A percentile compares a stretch with the other conserved stretches of the same genome.
These are phyloP conservation scores for Schizothecium vesticola DNA, from an alignment of 495 filamentous ascomycete genomes.

Conservation along the genomic window DNA sequence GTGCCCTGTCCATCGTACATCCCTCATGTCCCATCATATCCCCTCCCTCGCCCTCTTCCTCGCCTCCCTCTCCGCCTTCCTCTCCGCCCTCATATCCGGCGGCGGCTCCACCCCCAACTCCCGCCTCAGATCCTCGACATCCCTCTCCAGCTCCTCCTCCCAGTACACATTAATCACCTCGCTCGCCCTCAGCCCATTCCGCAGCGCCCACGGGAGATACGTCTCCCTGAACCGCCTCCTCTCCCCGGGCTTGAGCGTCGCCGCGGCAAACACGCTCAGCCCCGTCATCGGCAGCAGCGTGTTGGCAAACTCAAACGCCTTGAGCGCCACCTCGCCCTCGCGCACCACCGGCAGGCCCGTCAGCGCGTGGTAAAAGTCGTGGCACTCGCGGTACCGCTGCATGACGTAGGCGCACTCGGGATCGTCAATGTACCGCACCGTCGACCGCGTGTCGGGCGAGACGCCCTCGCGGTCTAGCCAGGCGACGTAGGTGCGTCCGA, in stretches of 20 bases:
- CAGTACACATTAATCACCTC: slow-evolving; percentile 97
- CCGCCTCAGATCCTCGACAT: slow-evolving; percentile 68
- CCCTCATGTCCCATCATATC: background rate
- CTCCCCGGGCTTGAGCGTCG: slow-evolving; percentile 72
- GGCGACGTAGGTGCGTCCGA: slow-evolving; percentile 76
- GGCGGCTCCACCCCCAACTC: slow-evolving; percentile 81
- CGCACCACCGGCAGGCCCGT: slow-evolving; percentile 86
- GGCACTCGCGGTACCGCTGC: slow-evolving; percentile 95
- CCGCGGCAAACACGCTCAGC: slow-evolving; percentile 56
- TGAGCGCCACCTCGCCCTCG: slow-evolving; percentile 91
- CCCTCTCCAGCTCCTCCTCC: slow-evolving; percentile 88
- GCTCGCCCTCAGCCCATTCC: slow-evolving; percentile 67
- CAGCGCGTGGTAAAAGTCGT: slow-evolving; percentile 97
- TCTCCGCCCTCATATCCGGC: slow-evolving; percentile 78
- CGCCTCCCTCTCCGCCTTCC: slow-evolving; percentile 63
- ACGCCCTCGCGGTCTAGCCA: slow-evolving; percentile 95
- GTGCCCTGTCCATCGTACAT: background rate
- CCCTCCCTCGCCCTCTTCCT: slow-evolving; percentile 50
- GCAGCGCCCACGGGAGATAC: slow-evolving; percentile 87
- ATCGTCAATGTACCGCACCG: slow-evolving; percentile 86
- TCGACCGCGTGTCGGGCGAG: slow-evolving; percentile 76
- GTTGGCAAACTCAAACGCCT: slow-evolving; percentile 95
- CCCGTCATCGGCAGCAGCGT: slow-evolving; percentile 94
- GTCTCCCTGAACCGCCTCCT: slow-evolving; percentile 62
- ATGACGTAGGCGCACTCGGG: slow-evolving; percentile 96